Evolutionary conservation across 139 green algal genomes (phyloP).

Genomic region (Ettlia oleoabundans): DNA sequence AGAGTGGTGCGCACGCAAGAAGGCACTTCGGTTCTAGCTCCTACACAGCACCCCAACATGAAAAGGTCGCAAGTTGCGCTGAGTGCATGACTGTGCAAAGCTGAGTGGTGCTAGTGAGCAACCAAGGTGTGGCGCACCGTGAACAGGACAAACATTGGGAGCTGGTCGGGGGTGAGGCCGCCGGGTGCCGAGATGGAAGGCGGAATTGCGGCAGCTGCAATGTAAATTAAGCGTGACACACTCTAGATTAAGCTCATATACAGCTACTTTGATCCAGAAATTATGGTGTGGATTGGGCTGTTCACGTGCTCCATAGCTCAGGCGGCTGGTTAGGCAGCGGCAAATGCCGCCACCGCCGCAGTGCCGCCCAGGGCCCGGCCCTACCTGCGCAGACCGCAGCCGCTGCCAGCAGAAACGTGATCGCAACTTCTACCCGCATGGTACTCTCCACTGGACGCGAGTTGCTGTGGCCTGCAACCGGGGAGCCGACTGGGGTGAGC

Average conservation of each 20-base stretch:
- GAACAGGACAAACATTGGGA: conserved; percentile 9
- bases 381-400: too few relatives aligned
- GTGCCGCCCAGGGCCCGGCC: too few relatives aligned
- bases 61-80: background rate
- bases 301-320: too few relatives aligned
- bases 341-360: too few relatives aligned
- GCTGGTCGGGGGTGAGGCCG: background rate
- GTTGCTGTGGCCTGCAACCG: too few relatives aligned
- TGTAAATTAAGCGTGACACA: background rate
- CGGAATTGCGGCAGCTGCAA: background rate
- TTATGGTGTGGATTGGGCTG: background rate
- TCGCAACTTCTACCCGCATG: too few relatives aligned
- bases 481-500: too few relatives aligned
- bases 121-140: background rate
- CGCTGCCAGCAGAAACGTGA: too few relatives aligned
- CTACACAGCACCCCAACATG: background rate
- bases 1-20: background rate
- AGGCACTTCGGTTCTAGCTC: background rate
- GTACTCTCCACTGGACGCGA: too few relatives aligned
- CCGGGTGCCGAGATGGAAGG: background rate
- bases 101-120: background rate
- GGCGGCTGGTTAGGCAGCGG: too few relatives aligned
- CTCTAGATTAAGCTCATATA: too few relatives aligned
- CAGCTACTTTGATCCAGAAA: background rate
- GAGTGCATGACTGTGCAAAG: too few relatives aligned